A percentile compares a stretch with the other conserved stretches of the same genome.
Evolutionary conservation across 495 filamentous ascomycete genomes (phyloP).

Genomic region (Pseudoneurospora amorphoporcata): DNA sequence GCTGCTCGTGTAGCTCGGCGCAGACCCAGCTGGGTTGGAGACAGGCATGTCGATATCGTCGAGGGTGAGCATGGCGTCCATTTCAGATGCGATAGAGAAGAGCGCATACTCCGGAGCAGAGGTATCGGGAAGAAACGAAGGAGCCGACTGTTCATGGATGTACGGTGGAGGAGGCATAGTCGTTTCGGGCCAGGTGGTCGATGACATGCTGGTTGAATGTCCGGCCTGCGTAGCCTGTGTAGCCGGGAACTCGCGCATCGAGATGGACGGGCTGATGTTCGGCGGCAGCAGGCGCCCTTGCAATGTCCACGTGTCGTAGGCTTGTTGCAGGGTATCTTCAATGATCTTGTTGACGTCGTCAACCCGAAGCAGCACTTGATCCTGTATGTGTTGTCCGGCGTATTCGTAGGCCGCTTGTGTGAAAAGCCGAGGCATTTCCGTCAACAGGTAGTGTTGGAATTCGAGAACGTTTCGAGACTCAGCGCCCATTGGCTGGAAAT

Average conservation of each 20-base stretch:
- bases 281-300: neutral
- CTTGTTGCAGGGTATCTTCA: constrained; percentile 14
- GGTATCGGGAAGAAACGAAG: neutral
- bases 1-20: neutral
- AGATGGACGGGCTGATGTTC: neutral
- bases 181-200: neutral
- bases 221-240: neutral
- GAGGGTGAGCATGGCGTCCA: neutral
- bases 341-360: constrained; percentile 14
- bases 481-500: constrained; percentile 9
- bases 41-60: neutral
- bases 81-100: neutral
- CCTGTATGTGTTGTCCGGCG: constrained; percentile 5
- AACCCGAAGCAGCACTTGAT: constrained; percentile 6
- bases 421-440: constrained; percentile 14
- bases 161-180: neutral
- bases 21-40: neutral
- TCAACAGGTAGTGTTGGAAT: constrained; percentile 20
- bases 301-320: constrained; percentile 12
- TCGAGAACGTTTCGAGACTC: constrained; percentile 9
- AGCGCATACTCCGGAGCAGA: neutral
- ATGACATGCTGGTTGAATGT: neutral
- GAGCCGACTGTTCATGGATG: neutral
- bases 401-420: constrained; percentile 13
- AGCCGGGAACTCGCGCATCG: neutral